Percentiles rank a stretch among this genome's conserved stretches.
phyloP scores from a whole-genome alignment of 768 basidiomycete genomes.

The Psilocybe subaeruginosa region DNA sequence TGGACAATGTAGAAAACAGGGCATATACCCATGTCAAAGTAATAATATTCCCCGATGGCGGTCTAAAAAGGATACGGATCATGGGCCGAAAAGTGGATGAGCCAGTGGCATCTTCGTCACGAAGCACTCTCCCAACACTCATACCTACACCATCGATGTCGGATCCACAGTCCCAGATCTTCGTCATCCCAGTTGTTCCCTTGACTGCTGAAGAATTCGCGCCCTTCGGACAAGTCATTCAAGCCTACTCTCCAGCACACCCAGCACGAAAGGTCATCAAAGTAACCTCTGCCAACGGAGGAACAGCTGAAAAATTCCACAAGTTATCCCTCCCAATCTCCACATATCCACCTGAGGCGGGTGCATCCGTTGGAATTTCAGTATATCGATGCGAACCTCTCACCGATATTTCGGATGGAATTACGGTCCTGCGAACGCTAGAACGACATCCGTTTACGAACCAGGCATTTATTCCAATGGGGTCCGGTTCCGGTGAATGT shows the following conservation, averaged over 20 bases:
- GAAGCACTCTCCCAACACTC: background rate
- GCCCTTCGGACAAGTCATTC: constrained; percentile 89
- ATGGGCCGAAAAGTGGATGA: constrained; percentile 55
- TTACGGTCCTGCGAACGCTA: constrained; percentile 67
- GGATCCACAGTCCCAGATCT: constrained; percentile 17
- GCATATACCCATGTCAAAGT: constrained; percentile 84
- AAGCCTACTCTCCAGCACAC: constrained; percentile 72
- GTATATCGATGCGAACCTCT: constrained; percentile 79
- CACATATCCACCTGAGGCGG: constrained; percentile 60
- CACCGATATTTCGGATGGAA: constrained; percentile 47
- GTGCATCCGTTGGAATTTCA: constrained; percentile 72
- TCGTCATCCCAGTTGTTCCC: constrained; percentile 57
- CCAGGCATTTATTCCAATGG: constrained; percentile 96
- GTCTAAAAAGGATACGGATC: constrained; percentile 90
- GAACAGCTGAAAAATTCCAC: constrained; percentile 92
- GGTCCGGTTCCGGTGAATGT: constrained; percentile 52
- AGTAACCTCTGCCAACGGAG: constrained; percentile 85
- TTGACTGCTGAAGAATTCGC: constrained; percentile 87
- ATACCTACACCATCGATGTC: constrained; percentile 8
- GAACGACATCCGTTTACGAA: constrained; percentile 91
- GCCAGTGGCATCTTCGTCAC: constrained; percentile 4
- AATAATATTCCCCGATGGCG: constrained; percentile 94
- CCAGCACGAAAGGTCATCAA: constrained; percentile 70
- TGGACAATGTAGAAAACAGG: constrained; percentile 61
- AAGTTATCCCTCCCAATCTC: constrained; percentile 75